A percentile compares a stretch with the other conserved stretches of the same genome.
Conservation (phyloP, 192 early-diverging fungal species). For the Haplosporangium gracile region DNA sequence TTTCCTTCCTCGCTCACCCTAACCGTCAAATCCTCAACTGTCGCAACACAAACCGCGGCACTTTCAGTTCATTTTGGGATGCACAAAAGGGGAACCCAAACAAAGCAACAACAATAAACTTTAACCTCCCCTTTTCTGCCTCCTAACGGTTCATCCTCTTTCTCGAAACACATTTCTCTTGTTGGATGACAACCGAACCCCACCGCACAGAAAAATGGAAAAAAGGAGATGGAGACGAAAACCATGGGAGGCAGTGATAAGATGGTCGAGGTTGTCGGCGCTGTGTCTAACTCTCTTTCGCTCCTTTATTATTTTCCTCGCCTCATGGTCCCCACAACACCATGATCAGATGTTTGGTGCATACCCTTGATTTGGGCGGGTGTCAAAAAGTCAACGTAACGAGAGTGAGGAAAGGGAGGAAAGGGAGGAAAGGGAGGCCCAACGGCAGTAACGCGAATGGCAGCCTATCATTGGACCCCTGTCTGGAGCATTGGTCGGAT, state of each 20-base stretch:
- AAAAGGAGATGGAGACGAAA: not conserved
- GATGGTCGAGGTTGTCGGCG: not conserved
- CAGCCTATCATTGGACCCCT: not conserved
- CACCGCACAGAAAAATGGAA: not conserved
- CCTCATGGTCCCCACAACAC: not conserved
- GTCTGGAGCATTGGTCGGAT: conserved; percentile 3
- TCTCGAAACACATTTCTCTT: not conserved
- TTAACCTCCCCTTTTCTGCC: not conserved
- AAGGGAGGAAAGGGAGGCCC: not conserved
- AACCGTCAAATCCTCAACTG: not conserved
- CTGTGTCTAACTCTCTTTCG: not conserved
- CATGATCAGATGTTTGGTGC: conserved; percentile 4
- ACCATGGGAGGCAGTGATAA: not conserved
- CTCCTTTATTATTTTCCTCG: not conserved
- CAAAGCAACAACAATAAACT: not conserved
- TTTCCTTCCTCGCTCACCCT: not conserved
- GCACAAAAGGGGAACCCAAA: not conserved
- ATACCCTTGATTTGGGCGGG: not conserved
- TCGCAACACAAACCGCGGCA: not conserved
- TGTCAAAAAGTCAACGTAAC: not conserved
- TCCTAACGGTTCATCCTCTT: not conserved
- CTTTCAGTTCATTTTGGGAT: not conserved
- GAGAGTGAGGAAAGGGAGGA: not conserved
- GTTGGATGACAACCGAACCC: not conserved
- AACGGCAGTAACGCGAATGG: conserved; percentile 3